A percentile compares a stretch with the other conserved stretches of the same genome.
Conservation (phyloP, 495 filamentous ascomycete genomes). For the Darksidea phi region DNA sequence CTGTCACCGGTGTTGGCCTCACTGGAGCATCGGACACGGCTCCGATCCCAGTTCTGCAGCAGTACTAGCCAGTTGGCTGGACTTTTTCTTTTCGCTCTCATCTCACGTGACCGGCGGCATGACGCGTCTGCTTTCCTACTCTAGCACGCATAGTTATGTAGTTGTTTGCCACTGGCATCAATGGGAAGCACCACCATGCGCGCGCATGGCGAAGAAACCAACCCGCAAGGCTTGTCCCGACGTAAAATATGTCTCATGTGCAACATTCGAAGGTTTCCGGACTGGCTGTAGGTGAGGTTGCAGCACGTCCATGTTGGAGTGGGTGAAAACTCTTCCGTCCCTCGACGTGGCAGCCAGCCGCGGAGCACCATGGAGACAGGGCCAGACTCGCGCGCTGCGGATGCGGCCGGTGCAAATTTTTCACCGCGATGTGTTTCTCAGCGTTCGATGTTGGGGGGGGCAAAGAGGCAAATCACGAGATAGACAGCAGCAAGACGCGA, state of each 20-base stretch:
- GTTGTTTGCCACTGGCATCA: constrained; percentile 16
- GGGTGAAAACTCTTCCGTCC: neutral
- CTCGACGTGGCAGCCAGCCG: constrained; percentile 1
- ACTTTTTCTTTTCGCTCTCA: constrained; percentile 16
- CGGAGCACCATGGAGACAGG: neutral
- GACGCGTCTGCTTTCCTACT: constrained; percentile 21
- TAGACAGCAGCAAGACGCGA: neutral
- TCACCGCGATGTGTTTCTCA: neutral
- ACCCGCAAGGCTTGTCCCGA: neutral
- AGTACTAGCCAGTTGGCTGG: constrained; percentile 10
- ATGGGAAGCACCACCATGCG: constrained; percentile 14
- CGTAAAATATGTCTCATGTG: constrained; percentile 7
- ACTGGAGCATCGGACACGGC: constrained; percentile 18
- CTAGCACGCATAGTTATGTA: constrained; percentile 20
- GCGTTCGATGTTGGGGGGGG: neutral
- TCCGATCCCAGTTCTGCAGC: constrained; percentile 15
- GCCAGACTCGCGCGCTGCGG: neutral
- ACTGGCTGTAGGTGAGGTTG: constrained; percentile 10
- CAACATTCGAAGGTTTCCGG: neutral
- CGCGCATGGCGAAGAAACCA: constrained; percentile 11
- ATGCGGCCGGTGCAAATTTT: neutral
- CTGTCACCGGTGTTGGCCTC: constrained; percentile 11
- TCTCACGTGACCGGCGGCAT: constrained; percentile 5
- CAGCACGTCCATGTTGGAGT: neutral
- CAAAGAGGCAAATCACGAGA: neutral